Evolutionary conservation across 2,329 filamentous ascomycete species (phyloP), one percentile per base, ranked within the genome.

Genomic region (Colletotrichum sansevieriae): DNA sequence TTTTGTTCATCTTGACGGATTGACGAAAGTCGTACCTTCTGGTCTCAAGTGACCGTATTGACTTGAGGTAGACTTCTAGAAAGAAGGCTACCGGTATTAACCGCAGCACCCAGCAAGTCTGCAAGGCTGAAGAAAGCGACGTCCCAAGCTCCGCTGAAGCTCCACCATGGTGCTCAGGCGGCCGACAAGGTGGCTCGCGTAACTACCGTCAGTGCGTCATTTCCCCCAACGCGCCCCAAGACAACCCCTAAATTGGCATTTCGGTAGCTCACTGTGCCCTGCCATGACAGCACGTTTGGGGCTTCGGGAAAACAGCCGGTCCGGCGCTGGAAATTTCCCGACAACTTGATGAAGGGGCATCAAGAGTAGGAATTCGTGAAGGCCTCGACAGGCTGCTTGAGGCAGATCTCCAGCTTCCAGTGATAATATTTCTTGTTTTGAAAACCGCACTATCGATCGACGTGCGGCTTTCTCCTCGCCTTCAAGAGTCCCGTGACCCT

Each of bases 1-100:
- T 96, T 74, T 93, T 91, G 79, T 99, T 98, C 96, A 99, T 99
- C 33, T 73, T 83, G 43, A 11, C 33, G 51, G 49, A 11, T 22
- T 25, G 4, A 4, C 15, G 6, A 18, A 35, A 47, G 47, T n/a
- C 20, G 5, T 35, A 18, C 12, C 25, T 35, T 25, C 37, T 37
- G 18, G 47, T 54, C n/a, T 22, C n/a, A 13, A 37, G 41, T 25
- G 25, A 25, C 4, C 25, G 15, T 59, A 15, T n/a, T 61, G 43
- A 35, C 18, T 29, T 39, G n/a, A 46, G 11, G 43, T 13, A 47
- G 29, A 55, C 20, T 39, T 57, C 15, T 29, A 7, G 4, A 4
- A 6, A 6, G 39, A 49, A 41, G 54, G 35, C 51, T 67, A 11
- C 18, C 13, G 55, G 18, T 18, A n/a, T n/a, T n/a, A 18, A 18